Evolutionary conservation across 169 alveolate genomes (phyloP), one percentile per base, ranked within the genome.

Genomic region (Cyclospora cayetanensis): DNA sequence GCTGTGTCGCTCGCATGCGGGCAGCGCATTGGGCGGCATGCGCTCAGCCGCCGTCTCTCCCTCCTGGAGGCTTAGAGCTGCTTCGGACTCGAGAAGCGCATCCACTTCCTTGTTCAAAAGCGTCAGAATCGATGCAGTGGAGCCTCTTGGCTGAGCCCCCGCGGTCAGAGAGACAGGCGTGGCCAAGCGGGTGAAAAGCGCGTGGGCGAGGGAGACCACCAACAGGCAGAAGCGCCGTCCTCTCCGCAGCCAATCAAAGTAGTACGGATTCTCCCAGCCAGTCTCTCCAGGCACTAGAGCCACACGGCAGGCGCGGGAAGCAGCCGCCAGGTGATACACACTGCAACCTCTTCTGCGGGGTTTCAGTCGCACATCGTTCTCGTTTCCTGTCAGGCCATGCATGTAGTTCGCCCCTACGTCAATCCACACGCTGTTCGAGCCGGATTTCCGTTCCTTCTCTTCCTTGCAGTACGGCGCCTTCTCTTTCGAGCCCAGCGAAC

Each of bases 311-410:
- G 46, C 89, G 12, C 76, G 89, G 22, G 89, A 80, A 52, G 89
- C 89, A 50, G 89, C 89, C 25, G 89, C 89, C 18, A 80, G 89
- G 37, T 80, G 89, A 34, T 52, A 80, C 29, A 80, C 89, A 65
- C 89, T 80, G 41, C 89, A 80, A 34, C 89, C 89, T 35, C 55
- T 80, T 80, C 89, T 80, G 55, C 89, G 89, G 25, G 89, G 89
- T 22, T 80, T 80, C 74, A 80, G 5, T 11, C 89, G 29, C 35
- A 80, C 89, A 39, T 80, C 89, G 29, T 80, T 80, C 89, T 80
- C 89, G 55, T 80, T 80, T 31, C 89, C 89, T 43, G 89, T 80
- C 52, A 80, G 76, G 37, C 89, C 89, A 52, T 80, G 89, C 89
- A 80, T 80, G 37, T 80, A 80, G 34, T 34, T 80, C 25, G 89